Evolutionary conservation across 116 monocot species (phyloP), one percentile per base, ranked within the genome.

Genomic region (Papilionanthe hybrid): DNA sequence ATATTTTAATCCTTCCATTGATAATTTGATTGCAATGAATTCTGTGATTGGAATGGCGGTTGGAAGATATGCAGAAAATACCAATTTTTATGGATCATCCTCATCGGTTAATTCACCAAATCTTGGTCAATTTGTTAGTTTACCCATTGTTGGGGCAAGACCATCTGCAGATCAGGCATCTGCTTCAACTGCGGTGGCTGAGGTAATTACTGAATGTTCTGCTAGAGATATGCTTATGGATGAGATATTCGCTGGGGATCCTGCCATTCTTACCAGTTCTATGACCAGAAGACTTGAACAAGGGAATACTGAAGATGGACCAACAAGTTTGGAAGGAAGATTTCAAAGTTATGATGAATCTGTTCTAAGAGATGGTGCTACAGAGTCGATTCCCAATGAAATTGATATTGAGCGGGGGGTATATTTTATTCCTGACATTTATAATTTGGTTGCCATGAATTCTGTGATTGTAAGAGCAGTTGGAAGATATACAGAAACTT

Each of bases 101-200:
- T 53, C 78, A 6, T 65, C 79, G 55, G 50, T 25, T 9, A 48
- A 68, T 42, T 18, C 25, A 73, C 48, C 13, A 15, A 50, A 22
- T 55, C 25, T 69, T 48, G 75, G 43, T 19, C 43, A 18, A 29
- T 28, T 20, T 17, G 7, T n/a, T 60, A 29, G 63, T 6, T 43
- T 74, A 48, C 25, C 72, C 41, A 37, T 20, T 69, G 42, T 42
- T 43, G 42, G 72, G 30, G 69, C 1, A 20, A 11, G 27, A 13
- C 53, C 32, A 23, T 69, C 82, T 72, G 75, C 78, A 13, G 84
- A 86, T 75, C 89, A 87, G 58, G 82, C 83, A 5, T 87, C 89
- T 22, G 78, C 80, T 44, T 89, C 89, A 20, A 89, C 87, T 74
- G 87, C 89, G 8, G 63, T 82, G 80, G 89, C 84, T 15, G 73